phyloP scores from a whole-genome alignment of 805 yeast species.

The Isabelozyma gotoi region DNA sequence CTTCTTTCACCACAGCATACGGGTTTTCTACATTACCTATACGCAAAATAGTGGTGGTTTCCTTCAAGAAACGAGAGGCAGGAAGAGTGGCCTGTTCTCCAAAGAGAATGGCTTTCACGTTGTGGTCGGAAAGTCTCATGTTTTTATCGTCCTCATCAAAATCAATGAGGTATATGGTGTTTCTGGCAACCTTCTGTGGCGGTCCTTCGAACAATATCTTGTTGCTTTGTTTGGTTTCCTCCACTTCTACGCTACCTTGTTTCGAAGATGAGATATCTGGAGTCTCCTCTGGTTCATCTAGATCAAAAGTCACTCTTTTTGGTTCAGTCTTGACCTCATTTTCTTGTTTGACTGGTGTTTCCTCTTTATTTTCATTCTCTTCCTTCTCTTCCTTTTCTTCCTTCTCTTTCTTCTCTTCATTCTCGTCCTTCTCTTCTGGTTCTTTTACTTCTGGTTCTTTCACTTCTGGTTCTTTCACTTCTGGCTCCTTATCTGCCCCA shows the following conservation, averaged over 20 bases:
- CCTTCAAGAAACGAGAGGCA: conserved; percentile 52
- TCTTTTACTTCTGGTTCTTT: conserved; percentile 10
- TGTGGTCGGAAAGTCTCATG: conserved; percentile 18
- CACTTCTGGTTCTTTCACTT: conserved; percentile 5
- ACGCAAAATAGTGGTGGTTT: conserved; percentile 50
- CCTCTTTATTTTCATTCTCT: conserved; percentile 1
- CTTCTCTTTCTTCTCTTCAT: background rate
- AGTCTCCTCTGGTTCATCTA: background rate
- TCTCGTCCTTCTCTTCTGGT: background rate
- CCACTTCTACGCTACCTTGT: background rate
- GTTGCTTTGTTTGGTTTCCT: conserved; percentile 11
- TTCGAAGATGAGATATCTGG: background rate
- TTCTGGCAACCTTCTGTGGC: conserved; percentile 55
- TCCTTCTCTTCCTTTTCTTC: background rate
- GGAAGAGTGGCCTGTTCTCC: conserved; percentile 59
- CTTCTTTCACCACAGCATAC: conserved; percentile 31
- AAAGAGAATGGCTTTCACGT: conserved; percentile 44
- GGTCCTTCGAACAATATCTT: conserved; percentile 63
- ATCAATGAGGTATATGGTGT: conserved; percentile 53
- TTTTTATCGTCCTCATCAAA: conserved; percentile 36
- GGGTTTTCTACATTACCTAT: conserved; percentile 41
- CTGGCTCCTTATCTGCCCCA: background rate
- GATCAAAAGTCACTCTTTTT: background rate
- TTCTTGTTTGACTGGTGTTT: background rate
- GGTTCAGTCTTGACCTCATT: background rate